Percentiles rank a stretch among this genome's conserved stretches.
Evolutionary conservation across 1,284 basidiomycete genomes (phyloP).

Genomic region (Stereum hirsutum): DNA sequence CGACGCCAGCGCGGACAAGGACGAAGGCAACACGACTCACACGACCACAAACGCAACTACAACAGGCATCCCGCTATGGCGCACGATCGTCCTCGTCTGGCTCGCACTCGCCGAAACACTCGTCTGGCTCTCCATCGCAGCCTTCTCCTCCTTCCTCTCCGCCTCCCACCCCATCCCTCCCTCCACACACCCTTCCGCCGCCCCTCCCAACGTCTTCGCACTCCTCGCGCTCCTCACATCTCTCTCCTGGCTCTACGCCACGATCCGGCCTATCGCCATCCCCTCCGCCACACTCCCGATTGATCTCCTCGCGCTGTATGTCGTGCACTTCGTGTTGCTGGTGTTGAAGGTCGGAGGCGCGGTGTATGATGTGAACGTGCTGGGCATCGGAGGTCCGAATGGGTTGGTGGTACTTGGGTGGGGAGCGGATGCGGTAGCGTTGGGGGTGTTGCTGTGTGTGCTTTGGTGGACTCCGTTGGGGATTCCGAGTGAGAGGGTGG

Average conservation of each 20-base stretch:
- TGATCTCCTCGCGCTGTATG: conserved; percentile 44
- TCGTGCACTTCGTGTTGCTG: conserved; percentile 30
- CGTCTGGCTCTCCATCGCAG: conserved; percentile 39
- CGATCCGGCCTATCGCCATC: conserved; percentile 28
- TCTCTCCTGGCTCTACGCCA: conserved; percentile 48
- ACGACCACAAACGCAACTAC: no score
- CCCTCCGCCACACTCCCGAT: conserved; percentile 38
- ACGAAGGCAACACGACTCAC: conserved; percentile 1
- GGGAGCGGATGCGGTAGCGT: conserved; percentile 31
- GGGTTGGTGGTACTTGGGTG: conserved; percentile 21
- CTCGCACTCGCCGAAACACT: conserved; percentile 40
- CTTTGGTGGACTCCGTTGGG: conserved; percentile 49
- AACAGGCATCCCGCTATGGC: conserved; percentile 41
- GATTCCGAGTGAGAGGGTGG: conserved; percentile 38
- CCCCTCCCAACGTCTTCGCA: conserved; percentile 24
- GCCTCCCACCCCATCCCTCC: conserved; percentile 22
- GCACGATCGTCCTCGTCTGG: conserved; percentile 39
- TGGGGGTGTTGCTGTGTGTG: conserved; percentile 31
- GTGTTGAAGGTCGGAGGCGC: conserved; percentile 37
- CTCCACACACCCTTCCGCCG: no score
- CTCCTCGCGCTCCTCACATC: conserved; percentile 32
- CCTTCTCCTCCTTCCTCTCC: conserved; percentile 29
- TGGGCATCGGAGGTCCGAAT: conserved; percentile 27
- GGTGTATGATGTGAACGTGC: conserved; percentile 34
- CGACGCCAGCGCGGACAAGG: conserved; percentile 15